Percentiles rank a stretch among this genome's conserved stretches.
Conservation (phyloP, 2,329 filamentous ascomycete species). For the Sporothrix mexicana region DNA sequence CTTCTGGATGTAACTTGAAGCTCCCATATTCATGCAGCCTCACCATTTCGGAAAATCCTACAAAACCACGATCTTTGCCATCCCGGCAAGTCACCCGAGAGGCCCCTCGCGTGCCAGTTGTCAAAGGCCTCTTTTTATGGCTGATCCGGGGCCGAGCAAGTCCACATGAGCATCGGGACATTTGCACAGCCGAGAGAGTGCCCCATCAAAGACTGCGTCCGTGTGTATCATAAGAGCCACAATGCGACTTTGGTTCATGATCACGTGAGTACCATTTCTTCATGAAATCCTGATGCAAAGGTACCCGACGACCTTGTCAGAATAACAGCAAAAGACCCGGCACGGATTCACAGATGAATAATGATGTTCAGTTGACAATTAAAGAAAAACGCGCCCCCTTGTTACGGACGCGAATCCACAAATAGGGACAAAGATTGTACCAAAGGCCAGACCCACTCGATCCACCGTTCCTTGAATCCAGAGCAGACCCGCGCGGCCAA, state of each 20-base stretch:
- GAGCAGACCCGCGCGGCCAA: not conserved
- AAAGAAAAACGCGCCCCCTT: not conserved
- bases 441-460: not conserved
- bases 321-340: not conserved
- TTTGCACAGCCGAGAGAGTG: slow-evolving; percentile 2
- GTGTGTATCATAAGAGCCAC: not conserved
- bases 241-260: not conserved
- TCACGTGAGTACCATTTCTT: not conserved
- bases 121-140: not conserved
- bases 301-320: not conserved
- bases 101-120: not conserved
- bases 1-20: not conserved
- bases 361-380: not conserved
- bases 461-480: not conserved
- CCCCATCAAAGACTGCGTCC: not conserved
- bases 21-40: not conserved
- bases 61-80: not conserved
- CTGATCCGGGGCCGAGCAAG: not conserved
- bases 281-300: not conserved
- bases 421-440: not conserved
- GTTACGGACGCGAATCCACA: not conserved
- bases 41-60: not conserved
- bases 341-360: not conserved
- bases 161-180: not conserved
- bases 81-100: not conserved